Evolutionary conservation across 768 basidiomycete species (phyloP).

Genomic region (Suillus paluster): DNA sequence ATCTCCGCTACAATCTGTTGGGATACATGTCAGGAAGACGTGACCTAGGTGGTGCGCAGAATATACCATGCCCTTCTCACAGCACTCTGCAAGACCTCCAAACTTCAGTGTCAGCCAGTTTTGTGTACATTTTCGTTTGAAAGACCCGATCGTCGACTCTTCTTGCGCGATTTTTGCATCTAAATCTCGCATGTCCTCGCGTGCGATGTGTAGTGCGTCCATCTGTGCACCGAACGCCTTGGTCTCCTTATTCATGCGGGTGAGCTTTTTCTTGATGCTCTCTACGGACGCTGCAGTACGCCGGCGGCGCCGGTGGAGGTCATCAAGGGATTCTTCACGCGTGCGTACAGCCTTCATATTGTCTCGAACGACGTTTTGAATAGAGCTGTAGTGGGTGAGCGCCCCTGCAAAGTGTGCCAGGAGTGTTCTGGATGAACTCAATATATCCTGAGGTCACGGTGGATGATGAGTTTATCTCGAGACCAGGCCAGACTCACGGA

Average conservation of each 20-base stretch:
- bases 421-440: constrained; percentile 70
- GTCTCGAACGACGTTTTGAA: constrained; percentile 62
- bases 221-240: constrained; percentile 80
- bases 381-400: constrained; percentile 68
- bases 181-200: constrained; percentile 75
- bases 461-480: not conserved
- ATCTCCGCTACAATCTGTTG: constrained; percentile 52
- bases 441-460: constrained; percentile 59
- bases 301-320: constrained; percentile 71
- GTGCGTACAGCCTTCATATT: constrained; percentile 85
- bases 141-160: constrained; percentile 80
- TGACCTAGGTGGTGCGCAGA: not conserved
- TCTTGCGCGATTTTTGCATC: constrained; percentile 85
- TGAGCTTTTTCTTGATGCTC: constrained; percentile 83
- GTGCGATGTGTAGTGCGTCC: constrained; percentile 67
- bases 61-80: constrained; percentile 73
- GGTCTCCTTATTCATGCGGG: constrained; percentile 87
- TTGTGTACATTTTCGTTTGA: constrained; percentile 73
- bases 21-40: not conserved
- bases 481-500: constrained; percentile 50
- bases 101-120: constrained; percentile 85
- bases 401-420: constrained; percentile 70
- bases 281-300: constrained; percentile 73
- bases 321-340: constrained; percentile 82
- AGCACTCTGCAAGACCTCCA: constrained; percentile 82